Conservation (phyloP, 164 flowering plant genomes). For the Brasenia schreberi region DNA sequence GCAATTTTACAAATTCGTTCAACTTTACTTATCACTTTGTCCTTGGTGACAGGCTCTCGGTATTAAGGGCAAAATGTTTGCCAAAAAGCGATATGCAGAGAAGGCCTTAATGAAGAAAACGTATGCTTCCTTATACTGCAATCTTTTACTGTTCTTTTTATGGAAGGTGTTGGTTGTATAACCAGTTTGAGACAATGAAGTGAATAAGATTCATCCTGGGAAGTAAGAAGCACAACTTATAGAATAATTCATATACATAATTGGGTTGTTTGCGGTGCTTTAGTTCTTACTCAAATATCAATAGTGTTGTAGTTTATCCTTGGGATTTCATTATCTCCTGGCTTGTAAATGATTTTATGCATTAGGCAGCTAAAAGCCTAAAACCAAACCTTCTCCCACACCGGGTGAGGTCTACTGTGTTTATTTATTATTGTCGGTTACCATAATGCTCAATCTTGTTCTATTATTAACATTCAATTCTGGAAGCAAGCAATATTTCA, state of each 20-base stretch:
- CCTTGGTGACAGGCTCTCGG: slow-evolving; percentile 57
- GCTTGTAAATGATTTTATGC: neutral
- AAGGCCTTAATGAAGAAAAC: slow-evolving; percentile 96
- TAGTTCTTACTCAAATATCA: neutral
- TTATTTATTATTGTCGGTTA: no score
- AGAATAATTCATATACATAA: neutral
- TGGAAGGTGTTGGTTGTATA: neutral
- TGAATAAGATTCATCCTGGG: neutral
- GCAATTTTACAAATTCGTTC: neutral
- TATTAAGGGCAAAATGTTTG: slow-evolving; percentile 86
- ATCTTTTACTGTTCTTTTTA: neutral
- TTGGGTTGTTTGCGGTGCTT: neutral
- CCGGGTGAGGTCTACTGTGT: no score
- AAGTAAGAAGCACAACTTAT: no score
- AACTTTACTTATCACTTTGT: neutral
- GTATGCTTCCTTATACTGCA: slow-evolving; percentile 24
- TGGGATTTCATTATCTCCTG: neutral
- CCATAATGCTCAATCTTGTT: no score
- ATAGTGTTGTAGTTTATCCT: neutral
- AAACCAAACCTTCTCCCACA: no score
- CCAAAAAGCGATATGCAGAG: slow-evolving; percentile 77
- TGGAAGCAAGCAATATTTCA: no score
- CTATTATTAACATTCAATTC: no score
- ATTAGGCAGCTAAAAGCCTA: no score
- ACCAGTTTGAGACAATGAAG: neutral